These are phyloP conservation scores for Russula griseocarnosa DNA, from an alignment of 768 basidiomycete species.

Conservation along the genomic window DNA sequence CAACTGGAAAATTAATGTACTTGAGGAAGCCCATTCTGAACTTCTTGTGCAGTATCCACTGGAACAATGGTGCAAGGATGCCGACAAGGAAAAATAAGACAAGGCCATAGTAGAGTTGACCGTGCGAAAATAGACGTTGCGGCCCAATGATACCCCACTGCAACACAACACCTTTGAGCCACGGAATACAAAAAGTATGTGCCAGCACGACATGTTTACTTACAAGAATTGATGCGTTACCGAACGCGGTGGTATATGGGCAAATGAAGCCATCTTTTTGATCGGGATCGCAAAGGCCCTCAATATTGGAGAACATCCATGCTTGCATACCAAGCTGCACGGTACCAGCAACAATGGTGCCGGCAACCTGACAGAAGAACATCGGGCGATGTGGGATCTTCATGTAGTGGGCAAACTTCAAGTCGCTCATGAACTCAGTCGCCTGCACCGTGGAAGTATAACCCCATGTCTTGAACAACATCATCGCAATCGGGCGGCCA, in stretches of 20 bases:
- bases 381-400: slow-evolving; percentile 70
- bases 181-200: not conserved
- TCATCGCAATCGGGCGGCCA: slow-evolving; percentile 52
- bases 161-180: not conserved
- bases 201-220: slow-evolving; percentile 39
- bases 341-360: too few species aligned
- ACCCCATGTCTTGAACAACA: slow-evolving; percentile 84
- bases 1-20: slow-evolving; percentile 57
- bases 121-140: slow-evolving; percentile 32
- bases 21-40: slow-evolving; percentile 34
- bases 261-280: too few species aligned
- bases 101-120: slow-evolving; percentile 35
- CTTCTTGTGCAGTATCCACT: slow-evolving; percentile 36
- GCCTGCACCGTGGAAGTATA: slow-evolving; percentile 70
- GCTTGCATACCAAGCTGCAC: slow-evolving; percentile 47
- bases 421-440: slow-evolving; percentile 64
- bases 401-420: slow-evolving; percentile 72
- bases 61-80: slow-evolving; percentile 52
- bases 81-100: slow-evolving; percentile 78
- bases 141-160: slow-evolving; percentile 72
- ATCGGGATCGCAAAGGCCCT: too few species aligned
- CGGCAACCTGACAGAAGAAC: slow-evolving; percentile 39
- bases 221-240: too few species aligned
- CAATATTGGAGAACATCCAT: slow-evolving; percentile 67
- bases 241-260: too few species aligned